phyloP scores from a whole-genome alignment of 2,329 filamentous ascomycete genomes.

The Periglandula ipomoeae region DNA sequence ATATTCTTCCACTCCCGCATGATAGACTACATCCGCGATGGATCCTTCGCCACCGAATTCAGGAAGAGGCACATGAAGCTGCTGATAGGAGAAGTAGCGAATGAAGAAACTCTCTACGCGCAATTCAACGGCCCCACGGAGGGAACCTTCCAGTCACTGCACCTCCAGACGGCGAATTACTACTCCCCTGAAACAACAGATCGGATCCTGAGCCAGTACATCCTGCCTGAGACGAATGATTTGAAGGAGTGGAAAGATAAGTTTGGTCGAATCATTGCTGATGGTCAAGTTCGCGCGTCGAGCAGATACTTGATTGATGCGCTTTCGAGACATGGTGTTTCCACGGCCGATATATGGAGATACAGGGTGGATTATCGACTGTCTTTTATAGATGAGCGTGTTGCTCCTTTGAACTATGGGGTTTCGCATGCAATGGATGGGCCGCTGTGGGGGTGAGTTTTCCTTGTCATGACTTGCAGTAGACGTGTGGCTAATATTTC shows the following conservation, averaged over 20 bases:
- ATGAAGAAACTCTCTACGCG: constrained; percentile 35
- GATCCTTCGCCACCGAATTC: constrained; percentile 28
- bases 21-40: constrained; percentile 26
- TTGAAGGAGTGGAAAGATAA: constrained; percentile 26
- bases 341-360: constrained; percentile 27
- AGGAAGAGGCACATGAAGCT: constrained; percentile 23
- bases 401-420: constrained; percentile 25
- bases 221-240: constrained; percentile 20
- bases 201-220: constrained; percentile 25
- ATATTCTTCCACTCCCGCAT: constrained; percentile 29
- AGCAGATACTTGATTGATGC: constrained; percentile 23
- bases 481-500: background rate
- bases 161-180: constrained; percentile 31
- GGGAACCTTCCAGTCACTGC: constrained; percentile 23
- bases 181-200: constrained; percentile 30
- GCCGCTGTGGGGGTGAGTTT: constrained; percentile 32
- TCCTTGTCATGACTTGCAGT: no score
- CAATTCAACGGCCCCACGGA: constrained; percentile 27
- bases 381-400: constrained; percentile 30
- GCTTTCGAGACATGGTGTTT: constrained; percentile 22
- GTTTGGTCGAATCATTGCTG: constrained; percentile 30
- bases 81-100: constrained; percentile 33
- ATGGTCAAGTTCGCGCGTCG: constrained; percentile 30
- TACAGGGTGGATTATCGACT: constrained; percentile 32
- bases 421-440: constrained; percentile 32